Conservation (phyloP, 176 grass and related monocot species). For the Dendrocalamus sinicus region DNA sequence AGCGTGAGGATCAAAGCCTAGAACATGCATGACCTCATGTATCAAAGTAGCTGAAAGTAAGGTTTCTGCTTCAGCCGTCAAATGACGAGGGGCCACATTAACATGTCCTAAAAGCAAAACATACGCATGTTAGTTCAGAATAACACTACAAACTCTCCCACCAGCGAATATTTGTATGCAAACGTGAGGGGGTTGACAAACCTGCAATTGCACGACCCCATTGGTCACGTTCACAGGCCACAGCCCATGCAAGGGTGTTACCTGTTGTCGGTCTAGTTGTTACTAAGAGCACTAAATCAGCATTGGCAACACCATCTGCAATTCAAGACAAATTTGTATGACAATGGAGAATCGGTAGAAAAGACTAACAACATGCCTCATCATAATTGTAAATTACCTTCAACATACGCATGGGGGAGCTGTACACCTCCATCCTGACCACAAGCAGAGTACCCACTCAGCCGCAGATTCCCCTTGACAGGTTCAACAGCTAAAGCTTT, state of each 20-base stretch:
- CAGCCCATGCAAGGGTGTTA: constrained; percentile 99
- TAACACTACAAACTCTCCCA: constrained; percentile 11
- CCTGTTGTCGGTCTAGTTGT: constrained; percentile 98
- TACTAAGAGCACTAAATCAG: constrained; percentile 98
- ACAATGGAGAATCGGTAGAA: constrained; percentile 13
- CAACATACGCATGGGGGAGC: constrained; percentile 88
- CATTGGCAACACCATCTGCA: constrained; percentile 87
- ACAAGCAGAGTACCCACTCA: constrained; percentile 99
- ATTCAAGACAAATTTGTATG: constrained; percentile 25
- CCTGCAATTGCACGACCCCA: constrained; percentile 99
- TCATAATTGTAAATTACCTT: constrained; percentile 60
- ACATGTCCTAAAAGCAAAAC: constrained; percentile 70
- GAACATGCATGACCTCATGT: constrained; percentile 99
- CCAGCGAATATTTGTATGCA: background rate
- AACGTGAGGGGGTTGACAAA: constrained; percentile 33
- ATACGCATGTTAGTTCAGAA: constrained; percentile 5
- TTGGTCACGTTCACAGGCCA: constrained; percentile 97
- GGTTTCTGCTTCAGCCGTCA: constrained; percentile 96
- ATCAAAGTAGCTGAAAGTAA: constrained; percentile 95
- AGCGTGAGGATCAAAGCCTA: constrained; percentile 99
- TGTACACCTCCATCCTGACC: constrained; percentile 98
- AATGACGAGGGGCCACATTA: constrained; percentile 98
- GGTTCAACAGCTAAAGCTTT: constrained; percentile 98
- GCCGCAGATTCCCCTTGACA: constrained; percentile 91
- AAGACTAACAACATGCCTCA: background rate